Base-by-base conservation (phyloP, 495 filamentous ascomycete species). In the Penicillium longicatenatum region DNA sequence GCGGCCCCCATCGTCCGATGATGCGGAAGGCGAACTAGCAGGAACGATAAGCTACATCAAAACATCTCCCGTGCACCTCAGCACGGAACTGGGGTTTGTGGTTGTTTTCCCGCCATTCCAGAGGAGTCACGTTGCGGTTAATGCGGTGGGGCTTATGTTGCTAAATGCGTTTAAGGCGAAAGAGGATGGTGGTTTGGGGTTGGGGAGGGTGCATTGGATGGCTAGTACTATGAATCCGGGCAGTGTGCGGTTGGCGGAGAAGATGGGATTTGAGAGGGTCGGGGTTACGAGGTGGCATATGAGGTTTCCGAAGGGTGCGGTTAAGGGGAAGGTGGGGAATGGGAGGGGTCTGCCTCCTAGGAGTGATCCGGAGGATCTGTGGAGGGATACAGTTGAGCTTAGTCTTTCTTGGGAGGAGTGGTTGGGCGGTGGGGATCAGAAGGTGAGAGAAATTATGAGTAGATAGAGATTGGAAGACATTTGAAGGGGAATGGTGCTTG, bases 21-120 rank as follows among this genome's bases (percentile, higher is more conserved):
- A 68, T 14, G 21, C 51, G 0, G 65, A 68, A 47, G 65, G 65
- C 12, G 65, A 68, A 50, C 37, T 68, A 2, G 59, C 65, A 12
- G 65, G 65, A 5, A 65, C 62, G 6, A 31, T 68, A 9, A 63
- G 59, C 26, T 65, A 60, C 35, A 62, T 65, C 14, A 60, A 54
- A 2, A 56, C 65, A 3, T 65, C 62, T 0, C 3, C 54, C 0
- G 26, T 10, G 2, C 42, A 68, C 29, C 54, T 68, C 2, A 55
- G 51, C 46, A 51, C 62, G 2, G 65, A 68, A 42, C 55, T 68
- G 7, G 65, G 65, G 2, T 68, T 65, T 29, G 58, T 68, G 19
- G 52, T 68, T 7, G 58, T 65, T 26, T 45, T 68, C 6, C 65
- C 65, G 9, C 65, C 65, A 2, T 68, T 61, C 45, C 65, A 68